A percentile compares a stretch with the other conserved stretches of the same genome.
Evolutionary conservation across 257 asterid genomes (phyloP).

Genomic region (Handroanthus guayacan): DNA sequence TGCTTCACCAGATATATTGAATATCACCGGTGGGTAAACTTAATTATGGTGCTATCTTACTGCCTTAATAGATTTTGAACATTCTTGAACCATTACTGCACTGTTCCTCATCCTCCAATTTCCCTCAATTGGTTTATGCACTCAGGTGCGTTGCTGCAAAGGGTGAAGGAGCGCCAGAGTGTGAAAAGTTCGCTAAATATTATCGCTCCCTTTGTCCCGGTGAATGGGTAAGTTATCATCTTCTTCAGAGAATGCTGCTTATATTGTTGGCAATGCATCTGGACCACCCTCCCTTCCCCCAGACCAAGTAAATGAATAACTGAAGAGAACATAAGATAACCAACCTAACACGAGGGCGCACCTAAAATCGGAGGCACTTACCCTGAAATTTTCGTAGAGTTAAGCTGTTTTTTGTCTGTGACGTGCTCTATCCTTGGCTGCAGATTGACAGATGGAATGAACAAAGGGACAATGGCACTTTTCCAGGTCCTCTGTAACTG

Average conservation of each 20-base stretch:
- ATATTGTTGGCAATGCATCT: conserved; percentile 19
- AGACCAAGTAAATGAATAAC: not conserved
- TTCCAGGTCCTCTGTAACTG: conserved; percentile 90
- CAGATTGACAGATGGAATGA: conserved; percentile 97
- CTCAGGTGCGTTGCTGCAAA: conserved; percentile 89
- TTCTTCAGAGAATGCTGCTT: not conserved
- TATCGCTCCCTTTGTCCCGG: conserved; percentile 96
- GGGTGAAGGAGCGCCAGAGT: conserved; percentile 91
- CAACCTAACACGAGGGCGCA: not conserved
- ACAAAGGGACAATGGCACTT: conserved; percentile 96
- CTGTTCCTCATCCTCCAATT: conserved; percentile 14
- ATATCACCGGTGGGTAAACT: conserved; percentile 74
- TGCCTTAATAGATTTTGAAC: conserved; percentile 19
- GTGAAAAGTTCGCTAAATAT: conserved; percentile 93
- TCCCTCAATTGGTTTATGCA: conserved; percentile 32
- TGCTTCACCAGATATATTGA: conserved; percentile 96
- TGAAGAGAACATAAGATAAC: not conserved
- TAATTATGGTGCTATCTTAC: not conserved
- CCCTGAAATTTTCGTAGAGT: not conserved
- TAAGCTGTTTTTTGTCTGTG: conserved; percentile 2
- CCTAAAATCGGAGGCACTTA: not conserved
- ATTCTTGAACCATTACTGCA: not conserved
- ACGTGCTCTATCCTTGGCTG: conserved; percentile 35
- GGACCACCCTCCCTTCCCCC: not conserved
- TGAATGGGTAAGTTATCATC: conserved; percentile 82